Percentiles rank a stretch among this genome's conserved stretches.
Evolutionary conservation across 495 filamentous ascomycete genomes (phyloP).

Genomic region (Viridothelium virens): DNA sequence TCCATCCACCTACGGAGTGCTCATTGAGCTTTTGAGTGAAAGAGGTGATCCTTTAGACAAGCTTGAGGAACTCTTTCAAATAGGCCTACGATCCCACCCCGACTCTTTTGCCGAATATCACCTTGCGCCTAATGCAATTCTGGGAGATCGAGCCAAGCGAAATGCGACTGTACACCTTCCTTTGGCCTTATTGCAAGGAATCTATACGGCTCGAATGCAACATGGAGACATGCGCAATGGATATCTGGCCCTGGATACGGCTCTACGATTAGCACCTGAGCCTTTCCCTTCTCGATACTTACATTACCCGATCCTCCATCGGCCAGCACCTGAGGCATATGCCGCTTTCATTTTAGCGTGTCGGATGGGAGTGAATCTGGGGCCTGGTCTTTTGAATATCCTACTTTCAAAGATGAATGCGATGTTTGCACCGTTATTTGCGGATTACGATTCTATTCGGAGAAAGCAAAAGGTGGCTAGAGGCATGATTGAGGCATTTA

Average conservation of each 20-base stretch:
- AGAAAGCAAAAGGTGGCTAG: not conserved
- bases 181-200: constrained; percentile 39
- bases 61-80: constrained; percentile 38
- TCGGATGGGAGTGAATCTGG: constrained; percentile 33
- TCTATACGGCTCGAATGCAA: constrained; percentile 40
- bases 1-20: constrained; percentile 40
- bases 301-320: constrained; percentile 40
- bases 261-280: constrained; percentile 40
- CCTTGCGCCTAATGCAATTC: constrained; percentile 34
- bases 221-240: constrained; percentile 40
- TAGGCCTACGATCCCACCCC: constrained; percentile 38
- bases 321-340: constrained; percentile 40
- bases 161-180: constrained; percentile 15
- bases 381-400: not conserved
- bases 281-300: constrained; percentile 36
- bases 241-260: constrained; percentile 43
- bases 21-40: constrained; percentile 42
- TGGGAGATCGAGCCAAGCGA: constrained; percentile 29
- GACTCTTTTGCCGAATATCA: constrained; percentile 37
- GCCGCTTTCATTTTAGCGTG: constrained; percentile 42
- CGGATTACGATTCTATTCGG: not conserved
- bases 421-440: too few species aligned
- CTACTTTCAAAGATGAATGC: not conserved
- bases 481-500: not conserved
- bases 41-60: constrained; percentile 32